A percentile compares a stretch with the other conserved stretches of the same genome.
phyloP scores from a whole-genome alignment of 1,139 yeast genomes.

The Candida mesenterica region DNA sequence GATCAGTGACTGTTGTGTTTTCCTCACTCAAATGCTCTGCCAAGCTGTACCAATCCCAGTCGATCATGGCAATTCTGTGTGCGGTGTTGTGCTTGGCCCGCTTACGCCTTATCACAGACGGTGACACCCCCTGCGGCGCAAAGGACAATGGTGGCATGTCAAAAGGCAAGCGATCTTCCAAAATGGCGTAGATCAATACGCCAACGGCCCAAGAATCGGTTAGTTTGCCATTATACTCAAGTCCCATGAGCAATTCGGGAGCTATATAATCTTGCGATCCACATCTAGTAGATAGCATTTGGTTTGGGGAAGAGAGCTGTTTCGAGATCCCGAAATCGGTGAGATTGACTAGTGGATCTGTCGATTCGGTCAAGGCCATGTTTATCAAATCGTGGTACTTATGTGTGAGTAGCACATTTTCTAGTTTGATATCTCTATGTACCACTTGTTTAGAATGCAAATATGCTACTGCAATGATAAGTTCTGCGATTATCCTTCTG shows the following conservation, averaged over 20 bases:
- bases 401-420: slow-evolving; percentile 62
- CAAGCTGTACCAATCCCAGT: slow-evolving; percentile 75
- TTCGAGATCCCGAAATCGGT: slow-evolving; percentile 91
- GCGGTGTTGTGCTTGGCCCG: slow-evolving; percentile 64
- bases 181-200: slow-evolving; percentile 75
- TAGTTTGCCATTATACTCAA: slow-evolving; percentile 83
- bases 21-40: slow-evolving; percentile 19
- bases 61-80: slow-evolving; percentile 87
- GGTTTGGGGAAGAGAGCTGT: slow-evolving; percentile 54
- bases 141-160: slow-evolving; percentile 56
- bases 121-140: slow-evolving; percentile 34
- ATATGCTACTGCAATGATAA: slow-evolving; percentile 67
- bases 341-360: slow-evolving; percentile 53
- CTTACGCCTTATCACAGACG: slow-evolving; percentile 48
- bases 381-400: slow-evolving; percentile 26
- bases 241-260: slow-evolving; percentile 88
- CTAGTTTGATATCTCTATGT: slow-evolving; percentile 87
- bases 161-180: slow-evolving; percentile 87
- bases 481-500: slow-evolving; percentile 64
- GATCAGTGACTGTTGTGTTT: slow-evolving; percentile 10
- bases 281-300: slow-evolving; percentile 78
- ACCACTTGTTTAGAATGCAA: slow-evolving; percentile 67
- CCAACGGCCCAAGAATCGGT: slow-evolving; percentile 96
- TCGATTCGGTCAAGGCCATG: slow-evolving; percentile 13
- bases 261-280: slow-evolving; percentile 96